phyloP scores from a whole-genome alignment of 768 basidiomycete species.

The Phlegmacium glaucopus region DNA sequence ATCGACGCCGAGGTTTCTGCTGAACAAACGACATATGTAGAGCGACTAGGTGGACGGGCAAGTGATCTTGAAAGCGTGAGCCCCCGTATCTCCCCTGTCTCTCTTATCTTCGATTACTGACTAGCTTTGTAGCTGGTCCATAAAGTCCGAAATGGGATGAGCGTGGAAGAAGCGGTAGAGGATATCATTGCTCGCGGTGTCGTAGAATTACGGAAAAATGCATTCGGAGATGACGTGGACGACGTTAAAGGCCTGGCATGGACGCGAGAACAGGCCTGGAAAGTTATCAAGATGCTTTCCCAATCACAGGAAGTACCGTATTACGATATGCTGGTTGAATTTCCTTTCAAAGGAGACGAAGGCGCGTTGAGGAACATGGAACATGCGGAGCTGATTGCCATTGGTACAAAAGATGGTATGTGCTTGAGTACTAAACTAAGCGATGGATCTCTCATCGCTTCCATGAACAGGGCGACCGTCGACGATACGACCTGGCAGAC shows the following conservation, averaged over 20 bases:
- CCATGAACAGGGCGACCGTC: constrained; percentile 70
- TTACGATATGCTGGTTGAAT: constrained; percentile 74
- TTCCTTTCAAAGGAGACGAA: constrained; percentile 93
- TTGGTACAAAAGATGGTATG: constrained; percentile 71
- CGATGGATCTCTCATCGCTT: not conserved
- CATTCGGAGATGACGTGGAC: constrained; percentile 90
- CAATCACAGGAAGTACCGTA: constrained; percentile 75
- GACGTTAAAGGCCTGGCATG: constrained; percentile 83
- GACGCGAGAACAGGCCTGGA: constrained; percentile 88
- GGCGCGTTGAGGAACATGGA: constrained; percentile 79
- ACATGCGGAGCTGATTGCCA: constrained; percentile 81
- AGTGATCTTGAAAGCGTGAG: constrained; percentile 81
- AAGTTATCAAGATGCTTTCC: constrained; percentile 69
- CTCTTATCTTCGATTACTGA: not conserved
- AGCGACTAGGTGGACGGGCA: constrained; percentile 84
- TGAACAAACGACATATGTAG: constrained; percentile 56
- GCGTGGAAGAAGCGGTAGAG: constrained; percentile 78
- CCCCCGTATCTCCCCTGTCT: not conserved
- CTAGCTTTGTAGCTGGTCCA: constrained; percentile 63
- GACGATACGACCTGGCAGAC: constrained; percentile 84
- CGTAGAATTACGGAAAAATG: constrained; percentile 82
- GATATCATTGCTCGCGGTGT: constrained; percentile 83
- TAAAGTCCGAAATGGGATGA: constrained; percentile 75
- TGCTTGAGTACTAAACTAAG: not conserved
- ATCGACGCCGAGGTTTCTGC: constrained; percentile 49